Base-by-base conservation (phyloP, 2,329 filamentous ascomycete species). In the Fusarium hainanense region DNA sequence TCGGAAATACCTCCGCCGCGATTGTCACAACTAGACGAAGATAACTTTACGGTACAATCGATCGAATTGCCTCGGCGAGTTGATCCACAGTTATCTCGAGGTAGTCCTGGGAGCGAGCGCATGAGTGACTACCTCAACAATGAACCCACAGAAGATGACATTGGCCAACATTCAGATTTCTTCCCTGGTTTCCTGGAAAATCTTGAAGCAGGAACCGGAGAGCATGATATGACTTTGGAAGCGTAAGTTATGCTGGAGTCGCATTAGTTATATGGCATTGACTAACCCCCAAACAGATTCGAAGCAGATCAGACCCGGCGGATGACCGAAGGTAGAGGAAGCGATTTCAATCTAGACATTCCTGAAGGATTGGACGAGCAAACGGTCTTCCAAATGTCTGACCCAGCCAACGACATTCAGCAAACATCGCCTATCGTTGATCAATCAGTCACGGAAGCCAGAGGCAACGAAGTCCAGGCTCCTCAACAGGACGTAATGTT, bases 41-140 rank as follows among this genome's bases (percentile, higher is more conserved):
- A 88, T 43, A 85, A 90, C 68, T 83, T 84, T 65, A 90, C 88
- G 0, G 77, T 85, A 42, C 84, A 85, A 63, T 89, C 88, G 3
- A 83, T 91, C 28, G 89, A 91, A 77, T 74, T 89, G 50, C 85
- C 88, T 10, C 82, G 89, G 28, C 80, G 89, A 50, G 84, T 83
- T 18, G 74, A 77, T 6, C 79, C 80, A 6, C 78, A 86, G 30
- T 72, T 85, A 30, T 87, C 85, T 13, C 78, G 88, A 58, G 85
- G 83, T 3, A 89, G 85, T 65, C 78, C 89, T 67, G 86, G 83
- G 0, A 88, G 84, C 63, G 77, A 83, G 55, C 80, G 84, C 25
- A 81, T 85, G 75, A 90, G 87, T 71, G 88, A 89, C 74, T 84
- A 80, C 44, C 84, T 83, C 55, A 76, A 78, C 23, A 69, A 70